These are phyloP conservation scores for Aspergillus tamarii DNA, from an alignment of 2,329 filamentous ascomycete genomes.

Conservation along the genomic window DNA sequence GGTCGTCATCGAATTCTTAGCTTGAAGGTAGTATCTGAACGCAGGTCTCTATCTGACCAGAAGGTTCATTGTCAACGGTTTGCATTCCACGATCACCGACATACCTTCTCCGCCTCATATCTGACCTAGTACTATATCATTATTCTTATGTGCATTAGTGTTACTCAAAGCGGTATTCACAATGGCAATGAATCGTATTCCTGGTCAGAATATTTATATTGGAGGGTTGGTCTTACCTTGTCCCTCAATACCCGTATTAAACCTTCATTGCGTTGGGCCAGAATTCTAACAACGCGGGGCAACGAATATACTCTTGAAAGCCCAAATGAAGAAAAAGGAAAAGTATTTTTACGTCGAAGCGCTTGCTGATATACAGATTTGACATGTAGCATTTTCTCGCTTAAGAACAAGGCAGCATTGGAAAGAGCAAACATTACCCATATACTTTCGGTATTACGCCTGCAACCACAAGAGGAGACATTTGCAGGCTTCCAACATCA, in stretches of 20 bases:
- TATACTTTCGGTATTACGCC: conserved; percentile 78
- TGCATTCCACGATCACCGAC: neutral
- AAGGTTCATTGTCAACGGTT: neutral
- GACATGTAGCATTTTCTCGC: conserved; percentile 71
- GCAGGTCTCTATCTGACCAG: neutral
- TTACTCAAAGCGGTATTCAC: neutral
- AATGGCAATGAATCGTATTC: conserved; percentile 64
- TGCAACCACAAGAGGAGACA: conserved; percentile 59
- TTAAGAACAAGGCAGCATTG: conserved; percentile 72
- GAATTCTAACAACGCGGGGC: conserved; percentile 11
- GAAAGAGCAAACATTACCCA: conserved; percentile 79
- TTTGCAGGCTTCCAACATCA: conserved; percentile 71
- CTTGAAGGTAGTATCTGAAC: neutral
- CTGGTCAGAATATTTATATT: conserved; percentile 73
- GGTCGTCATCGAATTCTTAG: neutral
- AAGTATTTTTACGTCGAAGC: neutral
- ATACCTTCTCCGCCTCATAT: neutral
- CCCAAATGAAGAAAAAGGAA: neutral
- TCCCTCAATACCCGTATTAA: conserved; percentile 7
- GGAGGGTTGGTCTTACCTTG: conserved; percentile 64
- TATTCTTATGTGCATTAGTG: neutral
- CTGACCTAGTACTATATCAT: neutral
- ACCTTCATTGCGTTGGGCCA: neutral
- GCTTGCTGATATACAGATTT: conserved; percentile 12
- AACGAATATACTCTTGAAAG: neutral